Conservation (phyloP, 2,329 filamentous ascomycete genomes). For the Geoglossum cookeanum region DNA sequence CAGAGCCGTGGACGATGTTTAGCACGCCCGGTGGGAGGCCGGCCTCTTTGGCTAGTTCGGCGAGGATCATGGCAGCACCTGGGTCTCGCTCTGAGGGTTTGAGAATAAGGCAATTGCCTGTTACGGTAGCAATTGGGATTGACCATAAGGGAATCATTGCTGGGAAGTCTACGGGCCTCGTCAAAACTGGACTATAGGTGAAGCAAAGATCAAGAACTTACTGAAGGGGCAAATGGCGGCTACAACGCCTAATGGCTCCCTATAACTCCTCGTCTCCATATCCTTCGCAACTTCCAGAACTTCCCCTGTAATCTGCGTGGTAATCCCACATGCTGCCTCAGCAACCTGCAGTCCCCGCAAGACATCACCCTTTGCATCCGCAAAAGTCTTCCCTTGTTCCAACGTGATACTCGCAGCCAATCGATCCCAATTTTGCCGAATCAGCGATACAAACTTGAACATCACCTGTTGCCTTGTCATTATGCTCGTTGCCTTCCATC, state of each 20-base stretch:
- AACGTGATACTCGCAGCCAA: conserved; percentile 70
- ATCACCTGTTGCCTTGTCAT: conserved; percentile 65
- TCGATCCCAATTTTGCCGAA: conserved; percentile 70
- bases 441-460: conserved; percentile 67
- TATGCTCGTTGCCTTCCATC: conserved; percentile 54
- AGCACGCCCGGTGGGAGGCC: conserved; percentile 68
- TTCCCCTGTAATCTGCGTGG: conserved; percentile 66
- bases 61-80: conserved; percentile 68
- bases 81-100: conserved; percentile 79
- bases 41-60: conserved; percentile 59
- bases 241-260: conserved; percentile 62
- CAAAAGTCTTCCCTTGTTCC: conserved; percentile 78
- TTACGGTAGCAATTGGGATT: conserved; percentile 67
- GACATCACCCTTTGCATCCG: conserved; percentile 65
- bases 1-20: conserved; percentile 66
- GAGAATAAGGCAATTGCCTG: conserved; percentile 65
- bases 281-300: conserved; percentile 73
- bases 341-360: conserved; percentile 68
- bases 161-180: conserved; percentile 45
- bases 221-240: conserved; percentile 78
- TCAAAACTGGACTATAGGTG: neutral
- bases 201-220: conserved; percentile 24
- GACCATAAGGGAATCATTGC: conserved; percentile 90
- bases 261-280: conserved; percentile 73
- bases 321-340: conserved; percentile 62